phyloP scores from a whole-genome alignment of 371 early-diverging fungal genomes.

The Haplosporangium sp. region DNA sequence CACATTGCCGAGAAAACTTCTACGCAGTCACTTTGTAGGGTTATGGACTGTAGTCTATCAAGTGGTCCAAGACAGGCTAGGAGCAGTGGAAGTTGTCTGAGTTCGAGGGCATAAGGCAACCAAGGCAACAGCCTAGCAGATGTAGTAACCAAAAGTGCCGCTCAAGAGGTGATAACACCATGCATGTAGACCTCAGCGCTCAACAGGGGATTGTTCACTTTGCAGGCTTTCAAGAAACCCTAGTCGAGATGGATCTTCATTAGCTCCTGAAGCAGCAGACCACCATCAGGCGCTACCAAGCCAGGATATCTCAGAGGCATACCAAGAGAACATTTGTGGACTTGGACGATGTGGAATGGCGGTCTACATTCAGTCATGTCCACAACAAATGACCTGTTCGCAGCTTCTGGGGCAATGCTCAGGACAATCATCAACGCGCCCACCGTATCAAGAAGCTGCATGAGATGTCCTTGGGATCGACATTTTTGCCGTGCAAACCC shows the following conservation, averaged over 20 bases:
- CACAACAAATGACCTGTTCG: background rate
- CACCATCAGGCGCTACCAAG: constrained; percentile 3
- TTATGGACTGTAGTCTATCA: constrained; percentile 8
- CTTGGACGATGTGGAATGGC: constrained; percentile 11
- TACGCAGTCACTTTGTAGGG: background rate
- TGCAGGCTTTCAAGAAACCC: background rate
- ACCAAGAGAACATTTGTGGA: background rate
- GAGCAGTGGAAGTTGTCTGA: constrained; percentile 10
- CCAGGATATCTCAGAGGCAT: constrained; percentile 7
- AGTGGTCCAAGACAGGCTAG: background rate
- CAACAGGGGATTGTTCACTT: background rate
- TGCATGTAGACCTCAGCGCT: constrained; percentile 3
- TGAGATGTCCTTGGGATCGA: constrained; percentile 9
- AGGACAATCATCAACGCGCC: background rate
- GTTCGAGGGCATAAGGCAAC: constrained; percentile 12
- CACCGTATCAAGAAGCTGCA: constrained; percentile 13
- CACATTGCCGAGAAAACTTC: constrained; percentile 3
- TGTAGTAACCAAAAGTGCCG: background rate
- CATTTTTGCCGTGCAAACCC: constrained; percentile 2
- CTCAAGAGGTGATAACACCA: background rate
- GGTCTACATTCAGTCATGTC: background rate
- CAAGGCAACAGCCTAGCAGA: constrained; percentile 2
- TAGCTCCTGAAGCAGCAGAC: constrained; percentile 15
- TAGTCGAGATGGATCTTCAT: constrained; percentile 5
- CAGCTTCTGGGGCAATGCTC: background rate